Base-by-base conservation (phyloP, 2,329 filamentous ascomycete species). In the Fonsecaea monophora region DNA sequence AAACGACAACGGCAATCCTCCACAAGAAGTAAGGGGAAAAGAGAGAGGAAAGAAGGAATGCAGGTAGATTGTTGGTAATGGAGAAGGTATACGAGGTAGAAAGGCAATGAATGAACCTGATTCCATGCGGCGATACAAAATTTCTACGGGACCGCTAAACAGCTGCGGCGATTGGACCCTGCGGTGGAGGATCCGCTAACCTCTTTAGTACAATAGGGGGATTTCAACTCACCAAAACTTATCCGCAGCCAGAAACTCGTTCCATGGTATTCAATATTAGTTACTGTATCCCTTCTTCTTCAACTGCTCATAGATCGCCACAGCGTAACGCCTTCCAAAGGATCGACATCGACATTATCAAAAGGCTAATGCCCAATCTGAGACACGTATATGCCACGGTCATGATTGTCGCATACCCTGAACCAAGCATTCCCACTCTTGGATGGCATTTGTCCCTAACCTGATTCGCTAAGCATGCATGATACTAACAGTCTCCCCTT, bases 81-180 rank as follows among this genome's bases (percentile, higher is more conserved):
- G 30, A 45, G 53, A 8, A 35, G 25, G 12, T 53, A 32, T 21
- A 21, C 21, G 21, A 21, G 21, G 21, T 21, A 53, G 30, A 62
- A 50, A 55, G 12, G 21, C 25, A 15, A 35, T 32, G 32, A 21
- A 54, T 54, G 50, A 10, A 54, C 45, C 18, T 50, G 21, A 25
- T 25, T 50, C 10, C 32, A 15, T 34, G 30, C 34, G 30, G 50
- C 59, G 38, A 54, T 62, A 18, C 45, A 62, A 62, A 62, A 62
- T 62, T 62, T 62, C 59, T 35, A 54, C 48, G 50, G 37, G 53
- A 56, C 30, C 53, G 53, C 25, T 32, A 48, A 45, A 62, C n/a
- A 62, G 25, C 32, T 18, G 21, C 37, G 38, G 37, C 53, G 60
- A 56, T 56, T 42, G 38, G 34, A 21, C 58, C 32, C 42, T 50